Base-by-base conservation (phyloP, 768 basidiomycete genomes). In the Boletus huronensis region DNA sequence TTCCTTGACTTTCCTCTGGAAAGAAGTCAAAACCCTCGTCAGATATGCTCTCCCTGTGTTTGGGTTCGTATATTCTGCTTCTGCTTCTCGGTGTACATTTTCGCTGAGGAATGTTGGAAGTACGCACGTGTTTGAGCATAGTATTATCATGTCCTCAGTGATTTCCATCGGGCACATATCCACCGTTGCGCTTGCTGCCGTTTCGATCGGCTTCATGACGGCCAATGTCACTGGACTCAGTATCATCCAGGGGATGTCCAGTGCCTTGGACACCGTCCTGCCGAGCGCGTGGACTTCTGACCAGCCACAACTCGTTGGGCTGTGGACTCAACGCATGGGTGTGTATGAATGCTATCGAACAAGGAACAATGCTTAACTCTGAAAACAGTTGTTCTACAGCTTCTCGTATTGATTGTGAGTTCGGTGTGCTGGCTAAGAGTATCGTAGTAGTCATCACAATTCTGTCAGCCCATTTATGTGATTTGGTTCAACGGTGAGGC, bases 251-350 rank as follows among this genome's bases (percentile, higher is more conserved):
- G 93, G 93, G 6, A 84, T 96, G 61, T 76, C 84, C 21, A 88
- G 87, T 54, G 87, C 92, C 0, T 81, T 99, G 31, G 97, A 99
- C 67, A 95, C 96, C 0, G 80, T 99, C 65, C 81, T 98, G 2
- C 96, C 97, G 0, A 83, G 90, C 39, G 94, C 96, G 10, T 99
- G 90, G 93, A 95, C 97, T 0, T 93, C 92, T 3, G 66, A 81
- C 3, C 83, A 90, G 25, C 96, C 95, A 0, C 76, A 85, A 5
- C 77, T 92, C 0, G 93, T 98, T 13, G 94, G 94, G 4, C 77
- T 96, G 2, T 96, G 93, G 94, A 74, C 88, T 13, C 92, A 95
- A 67, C 77, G 94, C 56, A 94, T 93, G 90, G 76, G 88, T 88
- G 58, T 41, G 55, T 57, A 14, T n/a, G 9, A 23, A 36, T 3